Evolutionary conservation across 345 rosid species (phyloP).

Genomic region (Populus tremula): DNA sequence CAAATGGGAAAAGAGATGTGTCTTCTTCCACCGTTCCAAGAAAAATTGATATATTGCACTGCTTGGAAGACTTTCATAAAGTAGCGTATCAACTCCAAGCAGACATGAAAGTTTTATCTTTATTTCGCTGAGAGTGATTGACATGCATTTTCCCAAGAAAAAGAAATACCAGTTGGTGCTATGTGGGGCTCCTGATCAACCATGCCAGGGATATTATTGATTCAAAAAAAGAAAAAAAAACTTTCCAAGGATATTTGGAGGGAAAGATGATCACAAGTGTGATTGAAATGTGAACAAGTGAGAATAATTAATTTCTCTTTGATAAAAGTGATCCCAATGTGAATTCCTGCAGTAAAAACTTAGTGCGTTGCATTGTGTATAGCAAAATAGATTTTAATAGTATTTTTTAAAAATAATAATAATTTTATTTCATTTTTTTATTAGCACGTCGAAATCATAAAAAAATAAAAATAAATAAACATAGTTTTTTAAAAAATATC

Average conservation of each 20-base stretch:
- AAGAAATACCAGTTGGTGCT: neutral
- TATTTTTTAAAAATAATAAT: no score
- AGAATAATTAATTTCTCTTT: neutral
- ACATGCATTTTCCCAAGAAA: slow-evolving; percentile 16
- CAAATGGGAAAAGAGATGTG: slow-evolving; percentile 23
- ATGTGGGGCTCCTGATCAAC: slow-evolving; percentile 7
- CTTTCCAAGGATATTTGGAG: neutral
- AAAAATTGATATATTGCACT: slow-evolving; percentile 5
- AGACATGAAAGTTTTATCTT: neutral
- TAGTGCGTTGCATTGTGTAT: no score
- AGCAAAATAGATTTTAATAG: no score
- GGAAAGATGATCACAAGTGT: neutral
- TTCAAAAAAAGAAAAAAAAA: neutral
- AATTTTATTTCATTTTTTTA: no score
- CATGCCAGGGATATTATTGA: neutral
- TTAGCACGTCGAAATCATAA: no score
- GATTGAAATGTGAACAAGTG: neutral
- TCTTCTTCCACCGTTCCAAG: slow-evolving; percentile 18
- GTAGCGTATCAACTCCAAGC: slow-evolving; percentile 4
- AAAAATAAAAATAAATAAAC: no score
- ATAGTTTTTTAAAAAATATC: no score
- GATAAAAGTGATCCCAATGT: neutral
- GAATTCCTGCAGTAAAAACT: neutral
- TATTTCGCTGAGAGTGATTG: slow-evolving; percentile 3
- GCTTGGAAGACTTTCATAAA: slow-evolving; percentile 17